Percentiles rank a stretch among this genome's conserved stretches.
phyloP scores from a whole-genome alignment of 441 rosid species.

The Aleurites moluccanus region DNA sequence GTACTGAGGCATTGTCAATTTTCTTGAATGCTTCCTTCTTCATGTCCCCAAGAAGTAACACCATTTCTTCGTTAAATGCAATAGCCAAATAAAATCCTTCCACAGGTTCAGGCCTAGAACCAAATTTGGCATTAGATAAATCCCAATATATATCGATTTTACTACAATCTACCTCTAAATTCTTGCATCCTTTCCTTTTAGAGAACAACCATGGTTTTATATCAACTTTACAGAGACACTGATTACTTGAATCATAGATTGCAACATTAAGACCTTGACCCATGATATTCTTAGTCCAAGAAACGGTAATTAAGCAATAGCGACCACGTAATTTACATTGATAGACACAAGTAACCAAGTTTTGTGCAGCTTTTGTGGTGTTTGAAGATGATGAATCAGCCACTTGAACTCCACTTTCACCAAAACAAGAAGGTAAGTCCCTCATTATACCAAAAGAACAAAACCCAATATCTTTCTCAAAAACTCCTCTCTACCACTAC shows the following conservation, averaged over 20 bases:
- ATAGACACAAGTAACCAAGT: constrained; percentile 73
- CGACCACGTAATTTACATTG: constrained; percentile 56
- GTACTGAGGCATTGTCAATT: constrained; percentile 41
- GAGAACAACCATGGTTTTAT: constrained; percentile 92
- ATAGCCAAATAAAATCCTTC: constrained; percentile 69
- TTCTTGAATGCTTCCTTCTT: constrained; percentile 74
- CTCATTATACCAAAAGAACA: constrained; percentile 45
- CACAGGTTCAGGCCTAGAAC: constrained; percentile 75
- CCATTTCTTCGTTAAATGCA: constrained; percentile 60
- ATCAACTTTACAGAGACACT: constrained; percentile 72
- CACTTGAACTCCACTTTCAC: constrained; percentile 89
- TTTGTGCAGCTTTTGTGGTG: constrained; percentile 61
- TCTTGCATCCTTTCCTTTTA: constrained; percentile 79
- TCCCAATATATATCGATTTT: constrained; percentile 74
- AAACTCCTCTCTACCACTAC: background rate
- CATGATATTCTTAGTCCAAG: constrained; percentile 87
- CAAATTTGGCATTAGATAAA: constrained; percentile 72
- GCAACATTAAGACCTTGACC: constrained; percentile 80
- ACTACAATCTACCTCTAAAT: constrained; percentile 55
- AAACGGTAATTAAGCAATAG: constrained; percentile 66
- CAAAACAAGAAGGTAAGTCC: constrained; percentile 96
- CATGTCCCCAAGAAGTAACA: constrained; percentile 81
- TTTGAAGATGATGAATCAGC: constrained; percentile 71
- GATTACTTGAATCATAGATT: constrained; percentile 62
- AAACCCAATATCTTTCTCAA: background rate